Evolutionary conservation across 1,284 basidiomycete species (phyloP), one percentile per base, ranked within the genome.

Genomic region (Pseudozyma hubeiensis): DNA sequence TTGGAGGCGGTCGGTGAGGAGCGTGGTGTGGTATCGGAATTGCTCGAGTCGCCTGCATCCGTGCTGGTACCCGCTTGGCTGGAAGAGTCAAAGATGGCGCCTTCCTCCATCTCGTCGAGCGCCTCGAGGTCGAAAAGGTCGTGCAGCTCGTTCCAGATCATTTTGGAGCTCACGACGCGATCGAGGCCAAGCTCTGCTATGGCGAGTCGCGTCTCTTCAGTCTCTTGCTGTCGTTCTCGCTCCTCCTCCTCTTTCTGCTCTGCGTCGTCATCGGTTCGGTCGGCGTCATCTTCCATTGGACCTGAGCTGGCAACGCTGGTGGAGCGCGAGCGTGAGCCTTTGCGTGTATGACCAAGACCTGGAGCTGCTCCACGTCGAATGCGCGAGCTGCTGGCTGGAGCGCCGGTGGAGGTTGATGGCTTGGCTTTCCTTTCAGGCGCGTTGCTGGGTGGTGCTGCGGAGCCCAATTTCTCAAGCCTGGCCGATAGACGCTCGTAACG

Each of bases 101-200:
- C 53, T 24, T 75, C 71, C 52, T 70, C 72, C 63, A 81, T 64
- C 19, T 81, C 78, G 31, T 82, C 77, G 7, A 82, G 64, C 8
- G 76, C 77, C 6, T 76, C 69, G 7, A 79, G 52, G 37, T 82
- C 77, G 40, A 80, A 82, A 13, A 78, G 71, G 17, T 56, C 31
- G 17, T 62, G 51, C 34, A 82, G 62, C 53, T 68, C 70, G 29
- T 55, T 56, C 78, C 80, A 80, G 24, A 76, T 44, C 58, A 65
- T 68, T 3, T 62, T 46, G 3, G 69, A 43, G 7, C 19, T 55
- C 16, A 79, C 52, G 29, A 48, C 58, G 19, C 57, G 56, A 17
- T 73, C 64, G 10, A 66, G 29, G 1, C 74, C 74, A 8, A 81
- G 65, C 5, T 51, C 50, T 1, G 65, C 62, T 31, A 76, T 75